Evolutionary conservation across 805 yeast species (phyloP), one percentile per base, ranked within the genome.

Genomic region (Monosporozyma servazzii): DNA sequence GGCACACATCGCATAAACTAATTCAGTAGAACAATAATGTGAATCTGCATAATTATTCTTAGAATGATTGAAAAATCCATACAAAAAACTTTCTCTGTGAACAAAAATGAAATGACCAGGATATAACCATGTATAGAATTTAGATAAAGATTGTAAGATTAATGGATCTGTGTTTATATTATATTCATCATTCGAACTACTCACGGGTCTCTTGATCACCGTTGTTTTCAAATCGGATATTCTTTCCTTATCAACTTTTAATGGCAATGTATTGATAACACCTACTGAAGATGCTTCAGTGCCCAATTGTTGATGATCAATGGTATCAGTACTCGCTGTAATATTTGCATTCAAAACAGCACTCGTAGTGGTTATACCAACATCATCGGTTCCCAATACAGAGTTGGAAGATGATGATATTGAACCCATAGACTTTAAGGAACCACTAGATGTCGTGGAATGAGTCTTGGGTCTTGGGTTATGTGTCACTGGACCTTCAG

Each of bases 41-140:
- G 75, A 71, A 48, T 63, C 65, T 21, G 58, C 62, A 40, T 68
- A 67, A 43, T 65, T 56, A 54, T 73, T 70, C 18, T 73, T 70
- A 20, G 74, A 74, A 29, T 83, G 82, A 58, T 78, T 73, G 62
- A 80, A 80, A 61, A 81, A 80, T 50, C 82, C 86, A 48, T 72
- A 71, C 29, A 81, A 64, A 58, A 81, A 81, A 15, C 82, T 78
- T 56, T 81, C 87, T 53, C 86, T 67, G 58, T 78, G 81, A n/a
- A 81, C 73, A 57, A 80, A 81, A 68, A 78, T 73, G 58, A 79
- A 78, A 55, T 78, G 75, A 54, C 81, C 86, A 3, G 86, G 86
- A 55, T 81, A 81, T 54, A 78, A 76, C 82, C 84, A 80, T n/a
- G 73, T 74, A 62, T 80, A 81, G 61, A 81, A 60, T 50, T 67